These are phyloP conservation scores for Perkinsus marinus DNA, from an alignment of 169 alveolate species.

Conservation along the genomic window DNA sequence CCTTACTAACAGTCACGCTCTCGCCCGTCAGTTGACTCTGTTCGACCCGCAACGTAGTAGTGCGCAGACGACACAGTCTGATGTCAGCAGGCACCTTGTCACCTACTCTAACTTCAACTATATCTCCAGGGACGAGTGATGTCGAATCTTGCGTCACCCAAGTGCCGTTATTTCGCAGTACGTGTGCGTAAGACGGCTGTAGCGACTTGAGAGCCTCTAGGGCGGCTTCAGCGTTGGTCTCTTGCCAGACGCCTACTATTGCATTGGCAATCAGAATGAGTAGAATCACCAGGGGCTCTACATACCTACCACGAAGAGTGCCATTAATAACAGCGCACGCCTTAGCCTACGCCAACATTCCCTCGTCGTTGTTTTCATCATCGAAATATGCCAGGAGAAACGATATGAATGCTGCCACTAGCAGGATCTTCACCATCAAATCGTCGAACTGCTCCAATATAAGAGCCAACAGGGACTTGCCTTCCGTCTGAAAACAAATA, in stretches of 20 bases:
- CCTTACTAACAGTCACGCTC: conserved; percentile 67
- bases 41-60: conserved; percentile 82
- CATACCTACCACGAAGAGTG: conserved; percentile 13
- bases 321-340: no score
- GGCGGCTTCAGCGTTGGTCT: conserved; percentile 93
- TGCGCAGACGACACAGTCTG: conserved; percentile 72
- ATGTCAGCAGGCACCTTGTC: conserved; percentile 97
- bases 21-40: conserved; percentile 93
- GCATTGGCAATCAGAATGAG: conserved; percentile 86
- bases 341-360: conserved; percentile 64
- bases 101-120: conserved; percentile 83
- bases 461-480: conserved; percentile 69
- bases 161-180: conserved; percentile 74
- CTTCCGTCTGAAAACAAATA: conserved; percentile 67
- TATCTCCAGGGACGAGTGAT: conserved; percentile 90
- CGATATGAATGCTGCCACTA: conserved; percentile 87
- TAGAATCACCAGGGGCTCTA: conserved; percentile 91
- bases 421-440: conserved; percentile 78
- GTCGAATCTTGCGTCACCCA: conserved; percentile 81
- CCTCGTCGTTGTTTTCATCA: conserved; percentile 68
- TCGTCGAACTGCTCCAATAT: conserved; percentile 87
- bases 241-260: conserved; percentile 94
- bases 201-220: conserved; percentile 84
- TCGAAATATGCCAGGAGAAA: conserved; percentile 78
- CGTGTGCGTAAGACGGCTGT: conserved; percentile 80